Base-by-base conservation (phyloP, 768 basidiomycete species). In the Mycena alexandri region DNA sequence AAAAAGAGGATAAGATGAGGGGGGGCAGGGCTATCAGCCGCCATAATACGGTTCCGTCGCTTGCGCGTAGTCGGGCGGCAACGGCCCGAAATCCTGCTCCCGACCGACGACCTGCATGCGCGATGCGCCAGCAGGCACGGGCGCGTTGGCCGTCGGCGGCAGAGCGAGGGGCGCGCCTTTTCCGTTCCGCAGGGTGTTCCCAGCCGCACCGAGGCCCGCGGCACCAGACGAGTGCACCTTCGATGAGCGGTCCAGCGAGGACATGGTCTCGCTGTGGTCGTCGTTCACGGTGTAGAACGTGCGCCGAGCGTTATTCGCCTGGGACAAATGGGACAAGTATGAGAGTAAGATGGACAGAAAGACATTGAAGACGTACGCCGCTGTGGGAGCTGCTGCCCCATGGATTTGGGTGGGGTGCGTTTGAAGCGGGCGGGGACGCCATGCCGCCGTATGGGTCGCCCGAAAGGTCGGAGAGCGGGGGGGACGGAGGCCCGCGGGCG, bases 61-160 rank as follows among this genome's bases (percentile, higher is more conserved):
- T 52, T 71, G 71, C 41, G 47, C 33, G 41, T 71, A 71, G 13
- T 56, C 63, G 2, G 71, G 71, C 19, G 67, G 71, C 5, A 71
- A 53, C 2, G 71, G 67, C 24, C 71, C 71, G 17, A 46, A 42
- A 21, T 71, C 71, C 21, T 69, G 71, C 46, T 71, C 71, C 36
- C 71, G 63, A 21, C 71, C 67, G 0, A 55, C 57, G n/a, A 69
- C 64, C 10, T 69, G 56, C 67, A 71, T 71, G 12, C 71, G 71
- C 25, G 14, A 12, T 2, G 67, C 57, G n/a, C 33, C 67, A 8
- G 52, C 19, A 5, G 67, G 64, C 10, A 68, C 34, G 14, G 71
- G 67, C 12, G 41, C 24, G 41, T 71, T 68, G 12, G 70, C 66
- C 4, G 70, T 68, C 38, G 70, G 59, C 11, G 70, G 70, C 24